Base-by-base conservation (phyloP, 2,329 filamentous ascomycete genomes). In the Alternaria gaisen region DNA sequence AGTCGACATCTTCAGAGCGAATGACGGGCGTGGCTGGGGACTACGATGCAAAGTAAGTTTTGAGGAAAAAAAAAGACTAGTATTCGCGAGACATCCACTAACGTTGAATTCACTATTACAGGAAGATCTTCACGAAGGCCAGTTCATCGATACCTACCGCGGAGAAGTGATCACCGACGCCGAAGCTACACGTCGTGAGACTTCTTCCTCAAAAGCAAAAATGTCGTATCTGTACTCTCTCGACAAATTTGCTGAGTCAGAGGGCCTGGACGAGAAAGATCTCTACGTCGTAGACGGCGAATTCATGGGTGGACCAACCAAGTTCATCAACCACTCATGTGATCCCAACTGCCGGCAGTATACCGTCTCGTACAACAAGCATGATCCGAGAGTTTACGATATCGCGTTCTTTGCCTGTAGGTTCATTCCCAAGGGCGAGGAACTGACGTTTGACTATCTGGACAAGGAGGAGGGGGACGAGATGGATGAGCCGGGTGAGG, bases 261-360 rank as follows among this genome's bases (percentile, higher is more conserved):
- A 83, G 4, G 85, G 83, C 0, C 79, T 90, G 58, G 63, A 75
- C 0, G 65, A 73, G 0, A 65, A 76, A 9, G 74, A 80, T 0
- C 72, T 79, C 8, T 85, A 82, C 58, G 80, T 84, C 0, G 80
- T 86, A 0, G 84, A 87, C 54, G 92, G 92, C 11, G 89, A 94
- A 74, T 91, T 90, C 75, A 88, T 90, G 82, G 91, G 91, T 1
- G 91, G 91, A 0, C 90, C 91, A 0, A 92, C 91, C 0, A 86
- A 91, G 3, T 95, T 94, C 77, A 91, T 94, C 75, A 95, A 95
- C 70, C 92, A 95, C 75, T 91, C 87, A 2, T 94, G 92, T 74
- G 86, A 91, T 5, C 91, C 92, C 0, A 94, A 94, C 71, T 85
- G 93, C 72, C 84, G 90, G 14, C 92, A 93, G 61, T 94, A 94